phyloP scores from a whole-genome alignment of 176 grass and related monocot genomes.

The Zea luxurians region DNA sequence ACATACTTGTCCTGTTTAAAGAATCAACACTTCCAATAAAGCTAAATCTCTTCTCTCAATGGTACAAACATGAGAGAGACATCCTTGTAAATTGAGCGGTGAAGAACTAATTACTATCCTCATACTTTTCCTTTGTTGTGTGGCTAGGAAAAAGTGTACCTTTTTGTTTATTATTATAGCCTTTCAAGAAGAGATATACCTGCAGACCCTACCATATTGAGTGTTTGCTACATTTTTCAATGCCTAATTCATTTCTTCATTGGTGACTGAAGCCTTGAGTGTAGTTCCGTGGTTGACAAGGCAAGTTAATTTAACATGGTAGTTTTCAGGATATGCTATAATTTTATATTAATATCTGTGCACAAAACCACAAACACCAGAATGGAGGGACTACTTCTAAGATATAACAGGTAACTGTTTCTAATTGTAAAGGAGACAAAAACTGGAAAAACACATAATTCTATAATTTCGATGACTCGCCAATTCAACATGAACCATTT shows the following conservation, averaged over 20 bases:
- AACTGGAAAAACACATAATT: not conserved
- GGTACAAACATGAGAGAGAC: not conserved
- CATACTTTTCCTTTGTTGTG: not conserved
- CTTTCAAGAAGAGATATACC: not conserved
- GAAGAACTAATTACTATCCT: slow-evolving; percentile 8
- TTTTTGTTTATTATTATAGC: not conserved
- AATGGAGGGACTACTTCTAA: not conserved
- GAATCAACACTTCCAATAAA: slow-evolving; percentile 2
- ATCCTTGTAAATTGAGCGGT: not conserved
- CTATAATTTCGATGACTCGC: not conserved
- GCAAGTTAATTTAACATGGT: not conserved
- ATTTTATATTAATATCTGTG: not conserved
- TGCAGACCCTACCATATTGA: not conserved
- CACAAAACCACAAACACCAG: not conserved
- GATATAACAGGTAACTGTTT: not conserved
- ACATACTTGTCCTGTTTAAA: slow-evolving; percentile 9
- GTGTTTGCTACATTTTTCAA: slow-evolving; percentile 5
- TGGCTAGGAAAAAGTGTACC: not conserved
- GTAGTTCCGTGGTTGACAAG: slow-evolving; percentile 6
- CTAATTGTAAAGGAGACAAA: not conserved
- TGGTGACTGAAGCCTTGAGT: not conserved
- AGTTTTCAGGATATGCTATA: not conserved
- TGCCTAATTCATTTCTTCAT: slow-evolving; percentile 6
- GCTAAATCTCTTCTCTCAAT: not conserved
- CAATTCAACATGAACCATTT: slow-evolving; percentile 1